A percentile compares a stretch with the other conserved stretches of the same genome.
Conservation (phyloP, 768 basidiomycete genomes). For the Mycena galericulata region DNA sequence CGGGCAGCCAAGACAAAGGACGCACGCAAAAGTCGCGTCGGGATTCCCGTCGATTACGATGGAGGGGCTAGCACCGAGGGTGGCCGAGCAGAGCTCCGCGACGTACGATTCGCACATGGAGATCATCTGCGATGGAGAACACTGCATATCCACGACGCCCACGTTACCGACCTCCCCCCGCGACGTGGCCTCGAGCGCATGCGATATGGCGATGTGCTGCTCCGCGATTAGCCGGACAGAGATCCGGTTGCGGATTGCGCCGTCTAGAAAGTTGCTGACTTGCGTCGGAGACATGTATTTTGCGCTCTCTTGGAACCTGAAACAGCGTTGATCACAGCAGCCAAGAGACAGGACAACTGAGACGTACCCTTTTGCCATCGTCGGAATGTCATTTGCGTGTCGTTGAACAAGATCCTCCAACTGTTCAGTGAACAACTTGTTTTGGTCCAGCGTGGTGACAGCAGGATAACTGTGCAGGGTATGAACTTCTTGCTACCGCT, state of each 20-base stretch:
- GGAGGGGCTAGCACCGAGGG: conserved; percentile 76
- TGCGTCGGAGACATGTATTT: conserved; percentile 87
- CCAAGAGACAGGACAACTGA: conserved; percentile 8
- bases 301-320: conserved; percentile 87
- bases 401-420: conserved; percentile 79
- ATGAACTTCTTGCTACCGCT: conserved; percentile 4
- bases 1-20: conserved; percentile 27
- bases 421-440: conserved; percentile 72
- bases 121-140: conserved; percentile 81
- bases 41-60: conserved; percentile 78
- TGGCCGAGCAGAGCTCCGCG: conserved; percentile 84
- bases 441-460: conserved; percentile 76
- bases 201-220: conserved; percentile 89
- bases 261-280: conserved; percentile 84
- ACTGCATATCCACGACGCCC: conserved; percentile 81
- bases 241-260: conserved; percentile 87
- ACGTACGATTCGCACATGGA: conserved; percentile 88
- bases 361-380: conserved; percentile 87
- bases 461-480: conserved; percentile 39
- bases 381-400: conserved; percentile 91
- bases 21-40: conserved; percentile 84
- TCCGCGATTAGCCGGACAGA: conserved; percentile 91
- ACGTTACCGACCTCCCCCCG: conserved; percentile 56
- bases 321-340: not conserved
- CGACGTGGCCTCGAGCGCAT: conserved; percentile 62